A percentile compares a stretch with the other conserved stretches of the same genome.
phyloP scores from a whole-genome alignment of 495 filamentous ascomycete genomes.

The Friedmanniomyces endolithicus region DNA sequence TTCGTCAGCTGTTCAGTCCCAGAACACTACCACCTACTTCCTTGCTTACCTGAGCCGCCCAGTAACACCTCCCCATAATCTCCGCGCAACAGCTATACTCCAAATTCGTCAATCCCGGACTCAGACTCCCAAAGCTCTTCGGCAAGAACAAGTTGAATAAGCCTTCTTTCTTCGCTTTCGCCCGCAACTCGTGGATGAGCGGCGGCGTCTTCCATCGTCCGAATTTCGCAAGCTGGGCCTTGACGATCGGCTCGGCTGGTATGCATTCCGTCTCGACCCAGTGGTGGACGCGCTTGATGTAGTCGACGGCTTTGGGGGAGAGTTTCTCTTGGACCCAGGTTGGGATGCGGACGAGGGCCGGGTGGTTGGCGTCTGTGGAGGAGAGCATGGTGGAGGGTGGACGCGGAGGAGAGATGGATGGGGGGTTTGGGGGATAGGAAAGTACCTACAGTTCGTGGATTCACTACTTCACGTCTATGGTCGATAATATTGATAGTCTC shows the following conservation, averaged over 20 bases:
- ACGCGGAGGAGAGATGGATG: background rate
- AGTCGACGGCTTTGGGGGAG: conserved; percentile 28
- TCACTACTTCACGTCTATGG: background rate
- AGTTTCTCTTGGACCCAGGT: conserved; percentile 33
- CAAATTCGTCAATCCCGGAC: conserved; percentile 33
- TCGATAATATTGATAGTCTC: background rate
- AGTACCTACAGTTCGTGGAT: background rate
- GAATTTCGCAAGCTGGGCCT: conserved; percentile 26
- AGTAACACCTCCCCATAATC: conserved; percentile 33
- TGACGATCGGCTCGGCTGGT: conserved; percentile 31
- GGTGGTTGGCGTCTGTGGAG: conserved; percentile 15
- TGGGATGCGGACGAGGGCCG: conserved; percentile 30
- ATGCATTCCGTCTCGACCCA: conserved; percentile 35
- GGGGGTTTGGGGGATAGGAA: no score
- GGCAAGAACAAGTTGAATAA: conserved; percentile 34
- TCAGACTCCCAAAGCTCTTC: conserved; percentile 29
- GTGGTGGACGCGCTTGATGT: conserved; percentile 30
- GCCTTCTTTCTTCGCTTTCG: conserved; percentile 31
- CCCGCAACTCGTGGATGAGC: conserved; percentile 29
- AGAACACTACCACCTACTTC: background rate
- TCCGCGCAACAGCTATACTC: conserved; percentile 34
- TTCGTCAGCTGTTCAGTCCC: background rate
- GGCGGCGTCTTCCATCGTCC: conserved; percentile 29
- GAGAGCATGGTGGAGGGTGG: background rate
- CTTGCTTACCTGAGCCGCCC: conserved; percentile 28